A percentile compares a stretch with the other conserved stretches of the same genome.
phyloP scores from a whole-genome alignment of 1,284 basidiomycete genomes.

The Malassezia sympodialis region DNA sequence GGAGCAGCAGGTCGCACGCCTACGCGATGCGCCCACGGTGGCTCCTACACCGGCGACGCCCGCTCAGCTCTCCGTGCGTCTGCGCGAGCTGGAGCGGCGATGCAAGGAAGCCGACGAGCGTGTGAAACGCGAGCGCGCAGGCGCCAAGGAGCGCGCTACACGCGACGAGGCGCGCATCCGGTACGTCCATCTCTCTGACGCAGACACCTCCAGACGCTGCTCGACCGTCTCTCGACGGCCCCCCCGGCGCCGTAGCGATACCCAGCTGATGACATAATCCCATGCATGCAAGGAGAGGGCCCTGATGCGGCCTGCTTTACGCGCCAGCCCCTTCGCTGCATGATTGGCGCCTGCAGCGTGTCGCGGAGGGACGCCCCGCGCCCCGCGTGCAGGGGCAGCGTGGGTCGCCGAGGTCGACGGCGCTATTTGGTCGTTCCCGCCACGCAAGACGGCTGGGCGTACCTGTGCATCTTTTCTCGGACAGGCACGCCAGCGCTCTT shows the following conservation, averaged over 20 bases:
- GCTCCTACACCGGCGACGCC: slow-evolving; percentile 4
- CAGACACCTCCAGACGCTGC: slow-evolving; percentile 14
- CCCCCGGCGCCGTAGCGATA: slow-evolving; percentile 12
- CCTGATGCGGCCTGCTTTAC: not conserved
- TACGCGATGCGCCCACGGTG: not conserved
- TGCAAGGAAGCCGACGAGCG: slow-evolving; percentile 79
- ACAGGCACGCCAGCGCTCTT: not conserved
- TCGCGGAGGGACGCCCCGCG: not conserved
- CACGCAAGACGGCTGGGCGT: not conserved
- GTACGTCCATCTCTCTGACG: not conserved
- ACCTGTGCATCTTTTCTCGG: not conserved
- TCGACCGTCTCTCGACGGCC: slow-evolving; percentile 6
- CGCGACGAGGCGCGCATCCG: slow-evolving; percentile 18
- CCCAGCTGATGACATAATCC: slow-evolving; percentile 14
- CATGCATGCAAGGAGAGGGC: slow-evolving; percentile 8
- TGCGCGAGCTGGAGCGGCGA: slow-evolving; percentile 65
- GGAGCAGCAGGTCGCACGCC: slow-evolving; percentile 58
- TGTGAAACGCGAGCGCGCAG: slow-evolving; percentile 86
- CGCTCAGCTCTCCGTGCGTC: slow-evolving; percentile 29
- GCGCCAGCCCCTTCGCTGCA: not conserved
- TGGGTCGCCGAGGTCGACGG: not conserved
- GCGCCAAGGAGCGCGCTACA: slow-evolving; percentile 67
- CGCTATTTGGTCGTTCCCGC: not conserved
- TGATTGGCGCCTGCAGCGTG: not conserved
- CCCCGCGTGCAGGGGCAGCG: not conserved